These are phyloP conservation scores for Geotrichum phurueaensis DNA, from an alignment of 1,139 yeast species.

Conservation along the genomic window DNA sequence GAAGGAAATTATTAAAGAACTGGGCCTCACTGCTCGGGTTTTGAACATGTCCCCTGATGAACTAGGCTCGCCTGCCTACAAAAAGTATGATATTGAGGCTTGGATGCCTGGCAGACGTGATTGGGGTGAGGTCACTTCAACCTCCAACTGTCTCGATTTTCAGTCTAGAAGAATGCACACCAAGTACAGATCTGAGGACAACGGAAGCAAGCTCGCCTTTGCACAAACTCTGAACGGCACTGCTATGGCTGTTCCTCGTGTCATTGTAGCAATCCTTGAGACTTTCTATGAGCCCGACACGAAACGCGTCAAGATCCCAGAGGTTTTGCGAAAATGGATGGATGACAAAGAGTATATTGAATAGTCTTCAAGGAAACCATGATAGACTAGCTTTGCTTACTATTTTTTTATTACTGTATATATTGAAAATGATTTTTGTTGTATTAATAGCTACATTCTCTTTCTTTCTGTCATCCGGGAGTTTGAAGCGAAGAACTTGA, in stretches of 20 bases:
- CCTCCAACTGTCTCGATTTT: slow-evolving; percentile 89
- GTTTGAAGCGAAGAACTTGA: too few relatives aligned
- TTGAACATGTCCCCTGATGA: slow-evolving; percentile 87
- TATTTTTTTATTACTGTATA: background rate
- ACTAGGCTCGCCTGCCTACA: slow-evolving; percentile 87
- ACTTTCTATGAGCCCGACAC: slow-evolving; percentile 63
- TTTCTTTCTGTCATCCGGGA: background rate
- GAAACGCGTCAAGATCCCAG: slow-evolving; percentile 58
- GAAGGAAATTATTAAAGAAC: slow-evolving; percentile 51
- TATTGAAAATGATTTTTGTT: background rate
- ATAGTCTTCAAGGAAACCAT: background rate
- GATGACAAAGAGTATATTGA: slow-evolving; percentile 31
- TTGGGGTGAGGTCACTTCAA: slow-evolving; percentile 91
- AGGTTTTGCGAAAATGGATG: slow-evolving; percentile 46
- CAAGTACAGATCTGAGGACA: slow-evolving; percentile 37
- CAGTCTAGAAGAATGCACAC: slow-evolving; percentile 82
- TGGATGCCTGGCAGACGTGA: slow-evolving; percentile 96
- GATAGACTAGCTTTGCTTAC: background rate
- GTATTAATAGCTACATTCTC: background rate
- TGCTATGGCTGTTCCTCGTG: slow-evolving; percentile 91
- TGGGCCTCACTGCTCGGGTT: slow-evolving; percentile 78
- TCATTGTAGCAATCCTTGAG: slow-evolving; percentile 81
- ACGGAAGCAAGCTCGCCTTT: slow-evolving; percentile 41
- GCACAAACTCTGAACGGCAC: slow-evolving; percentile 92
- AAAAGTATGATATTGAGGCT: slow-evolving; percentile 90